These are phyloP conservation scores for Tuber umbilicatum DNA, from an alignment of 495 filamentous ascomycete species.

Conservation along the genomic window DNA sequence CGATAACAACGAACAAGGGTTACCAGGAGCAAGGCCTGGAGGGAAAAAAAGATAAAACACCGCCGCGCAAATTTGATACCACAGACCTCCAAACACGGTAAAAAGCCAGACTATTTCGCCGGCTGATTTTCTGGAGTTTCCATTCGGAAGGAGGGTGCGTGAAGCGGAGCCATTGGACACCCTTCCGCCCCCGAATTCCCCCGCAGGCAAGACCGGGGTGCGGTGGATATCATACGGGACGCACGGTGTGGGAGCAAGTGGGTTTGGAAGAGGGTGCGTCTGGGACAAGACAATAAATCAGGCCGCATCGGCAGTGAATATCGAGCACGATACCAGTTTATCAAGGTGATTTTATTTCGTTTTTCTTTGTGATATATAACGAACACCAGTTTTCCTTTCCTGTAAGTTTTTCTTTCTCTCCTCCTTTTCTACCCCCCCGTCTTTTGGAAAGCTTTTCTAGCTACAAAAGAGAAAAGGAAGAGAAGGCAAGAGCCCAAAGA, in stretches of 20 bases:
- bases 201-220: not conserved
- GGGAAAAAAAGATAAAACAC: not conserved
- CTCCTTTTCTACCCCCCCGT: not conserved
- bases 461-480: not conserved
- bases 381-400: not conserved
- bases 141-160: not conserved
- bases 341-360: not conserved
- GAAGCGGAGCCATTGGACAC: not conserved
- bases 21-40: not conserved
- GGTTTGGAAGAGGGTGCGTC: not conserved
- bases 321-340: not conserved
- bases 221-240: not conserved
- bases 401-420: not conserved
- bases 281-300: not conserved
- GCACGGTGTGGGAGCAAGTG: not conserved
- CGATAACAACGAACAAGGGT: not conserved
- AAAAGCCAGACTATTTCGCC: not conserved
- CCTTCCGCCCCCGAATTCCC: not conserved
- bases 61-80: not conserved
- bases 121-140: not conserved
- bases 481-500: not conserved
- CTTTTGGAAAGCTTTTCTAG: not conserved
- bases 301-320: not conserved
- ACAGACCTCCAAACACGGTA: not conserved
- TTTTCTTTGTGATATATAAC: not conserved